Evolutionary conservation across 2,329 filamentous ascomycete species (phyloP), one percentile per base, ranked within the genome.

Genomic region (Neofusicoccum ribis): DNA sequence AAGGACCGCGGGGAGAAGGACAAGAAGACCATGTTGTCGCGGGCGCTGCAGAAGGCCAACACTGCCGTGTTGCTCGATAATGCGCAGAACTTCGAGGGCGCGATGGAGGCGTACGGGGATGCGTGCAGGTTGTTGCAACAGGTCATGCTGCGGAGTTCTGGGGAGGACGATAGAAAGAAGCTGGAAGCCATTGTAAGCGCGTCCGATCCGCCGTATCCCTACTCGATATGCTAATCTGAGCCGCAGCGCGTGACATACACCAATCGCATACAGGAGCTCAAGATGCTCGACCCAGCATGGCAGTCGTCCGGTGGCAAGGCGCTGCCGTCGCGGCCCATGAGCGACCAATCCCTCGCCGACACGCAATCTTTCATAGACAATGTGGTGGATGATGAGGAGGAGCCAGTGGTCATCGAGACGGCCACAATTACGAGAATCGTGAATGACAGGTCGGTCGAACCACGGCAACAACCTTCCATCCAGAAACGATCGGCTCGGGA

Each of bases 1-100:
- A 74, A 77, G 56, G 81, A 82, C 68, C 75, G 76, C 66, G 74
- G 78, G 59, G 82, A 83, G 66, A 81, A 78, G 70, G 82, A 84
- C 70, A 84, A 98, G 76, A 98, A 97, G 81, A 91, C 89, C 11
- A 98, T 98, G 93, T 85, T 99, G 41, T 97, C 94, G n/a, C 91
- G 91, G 71, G 95, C 95, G 0, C 82, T 99, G 63, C 91, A 96
- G 75, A 97, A 97, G 79, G 95, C 95, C 58, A 97, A 99, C 74
- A 94, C 92, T 12, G 95, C 95, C 23, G 95, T 99, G 31, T 86
- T 97, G 70, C 86, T 99, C 46, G 95, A 99, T 79, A 98, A 97
- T 85, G 93, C 92, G 14, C 91, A 95, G 72, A 97, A 98, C 73
- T 94, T 95, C 68, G 91, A 94, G 75, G 93, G 92, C 46, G 95